phyloP scores from a whole-genome alignment of 2,329 filamentous ascomycete genomes.

The Colletotrichum incanum region DNA sequence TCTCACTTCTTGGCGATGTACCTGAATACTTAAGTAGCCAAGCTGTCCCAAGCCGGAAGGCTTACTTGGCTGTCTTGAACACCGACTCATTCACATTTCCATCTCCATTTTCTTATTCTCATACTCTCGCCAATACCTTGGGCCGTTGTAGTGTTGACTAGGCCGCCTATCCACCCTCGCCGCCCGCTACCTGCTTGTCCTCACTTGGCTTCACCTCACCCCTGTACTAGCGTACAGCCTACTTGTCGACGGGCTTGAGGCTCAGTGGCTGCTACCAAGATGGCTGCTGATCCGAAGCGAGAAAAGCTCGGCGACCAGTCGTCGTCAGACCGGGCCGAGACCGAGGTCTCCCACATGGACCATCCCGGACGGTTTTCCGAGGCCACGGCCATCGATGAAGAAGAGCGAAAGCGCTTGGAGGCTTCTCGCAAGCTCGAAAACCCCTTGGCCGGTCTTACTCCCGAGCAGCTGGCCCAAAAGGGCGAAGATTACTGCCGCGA shows the following conservation, averaged over 20 bases:
- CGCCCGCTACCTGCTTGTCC: not conserved
- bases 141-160: not conserved
- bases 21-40: constrained; percentile 14
- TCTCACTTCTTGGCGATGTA: constrained; percentile 3
- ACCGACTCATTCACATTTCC: not conserved
- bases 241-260: not conserved
- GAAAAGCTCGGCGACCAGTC: constrained; percentile 20
- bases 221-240: not conserved
- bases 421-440: constrained; percentile 58
- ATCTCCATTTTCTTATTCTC: not conserved
- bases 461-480: constrained; percentile 66
- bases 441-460: constrained; percentile 57
- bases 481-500: constrained; percentile 72
- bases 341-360: constrained; percentile 23
- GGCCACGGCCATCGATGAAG: constrained; percentile 45
- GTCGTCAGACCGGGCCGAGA: constrained; percentile 12
- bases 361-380: constrained; percentile 22
- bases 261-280: not conserved
- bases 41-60: constrained; percentile 19
- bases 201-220: not conserved
- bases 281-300: constrained; percentile 23
- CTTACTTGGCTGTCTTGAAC: constrained; percentile 18
- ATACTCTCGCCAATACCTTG: not conserved
- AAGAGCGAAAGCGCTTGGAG: constrained; percentile 50
- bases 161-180: no score